Evolutionary conservation across 1,139 yeast genomes (phyloP).

Genomic region (Hemisphaericaspora subhashii): DNA sequence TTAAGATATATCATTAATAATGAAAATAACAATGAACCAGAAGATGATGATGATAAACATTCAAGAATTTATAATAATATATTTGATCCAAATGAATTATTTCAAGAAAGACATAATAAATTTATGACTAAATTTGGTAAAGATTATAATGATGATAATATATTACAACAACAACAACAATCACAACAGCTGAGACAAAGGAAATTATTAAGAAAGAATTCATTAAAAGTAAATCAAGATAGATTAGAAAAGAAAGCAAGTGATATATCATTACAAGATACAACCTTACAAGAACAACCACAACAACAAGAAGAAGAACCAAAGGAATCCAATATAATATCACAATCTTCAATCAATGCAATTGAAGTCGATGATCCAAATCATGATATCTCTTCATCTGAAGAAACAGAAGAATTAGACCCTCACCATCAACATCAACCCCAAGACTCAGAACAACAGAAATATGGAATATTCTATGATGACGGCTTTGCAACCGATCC

Average conservation of each 20-base stretch:
- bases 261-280: constrained; percentile 4
- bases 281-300: no score
- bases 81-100: constrained; percentile 38
- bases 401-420: neutral
- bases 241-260: constrained; percentile 10
- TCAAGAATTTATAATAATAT: constrained; percentile 17
- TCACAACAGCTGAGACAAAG: constrained; percentile 4
- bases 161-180: constrained; percentile 6
- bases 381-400: constrained; percentile 1
- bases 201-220: constrained; percentile 12
- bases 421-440: neutral
- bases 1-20: constrained; percentile 29
- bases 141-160: constrained; percentile 23
- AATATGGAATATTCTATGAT: constrained; percentile 12
- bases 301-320: neutral
- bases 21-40: constrained; percentile 18
- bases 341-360: constrained; percentile 4
- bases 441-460: constrained; percentile 1
- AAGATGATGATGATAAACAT: constrained; percentile 19
- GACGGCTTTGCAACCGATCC: constrained; percentile 19
- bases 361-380: constrained; percentile 8
- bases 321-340: no score
- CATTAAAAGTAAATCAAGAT: constrained; percentile 12
- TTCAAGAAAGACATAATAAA: constrained; percentile 34
- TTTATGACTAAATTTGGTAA: constrained; percentile 34